These are phyloP conservation scores for Macrophomina phaseolina DNA, from an alignment of 2,329 filamentous ascomycete genomes.

Conservation along the genomic window DNA sequence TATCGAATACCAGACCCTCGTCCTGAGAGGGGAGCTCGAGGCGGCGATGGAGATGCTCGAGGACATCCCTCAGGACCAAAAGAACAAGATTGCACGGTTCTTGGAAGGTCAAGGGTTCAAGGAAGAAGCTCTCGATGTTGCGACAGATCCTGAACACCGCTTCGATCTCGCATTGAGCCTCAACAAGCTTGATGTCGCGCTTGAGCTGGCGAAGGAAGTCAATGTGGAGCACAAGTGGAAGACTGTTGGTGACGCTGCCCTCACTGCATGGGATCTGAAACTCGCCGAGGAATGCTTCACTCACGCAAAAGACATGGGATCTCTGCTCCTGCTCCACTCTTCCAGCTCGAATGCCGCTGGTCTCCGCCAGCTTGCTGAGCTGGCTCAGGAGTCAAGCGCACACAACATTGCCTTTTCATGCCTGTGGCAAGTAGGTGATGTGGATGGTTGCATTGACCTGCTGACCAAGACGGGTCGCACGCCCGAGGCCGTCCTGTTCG, in stretches of 20 bases:
- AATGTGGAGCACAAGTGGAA: conserved; percentile 99
- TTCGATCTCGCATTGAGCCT: conserved; percentile 89
- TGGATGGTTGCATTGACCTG: conserved; percentile 80
- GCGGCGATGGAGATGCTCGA: conserved; percentile 83
- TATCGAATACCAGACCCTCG: conserved; percentile 94
- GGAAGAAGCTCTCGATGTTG: conserved; percentile 90
- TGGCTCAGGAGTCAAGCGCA: conserved; percentile 76
- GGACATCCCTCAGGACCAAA: conserved; percentile 86
- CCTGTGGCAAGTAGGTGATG: conserved; percentile 84
- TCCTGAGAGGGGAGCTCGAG: conserved; percentile 92
- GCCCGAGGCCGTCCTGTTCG: conserved; percentile 87
- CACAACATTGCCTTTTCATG: conserved; percentile 95
- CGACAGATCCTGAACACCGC: conserved; percentile 93
- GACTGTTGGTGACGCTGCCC: conserved; percentile 89
- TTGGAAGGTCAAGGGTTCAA: conserved; percentile 97
- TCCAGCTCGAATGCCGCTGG: conserved; percentile 81
- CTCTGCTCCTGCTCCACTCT: conserved; percentile 84
- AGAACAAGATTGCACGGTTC: conserved; percentile 98
- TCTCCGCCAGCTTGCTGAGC: conserved; percentile 71
- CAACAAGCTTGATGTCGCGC: conserved; percentile 81
- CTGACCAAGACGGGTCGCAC: conserved; percentile 78
- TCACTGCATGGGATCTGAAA: conserved; percentile 82
- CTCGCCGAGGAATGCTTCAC: conserved; percentile 93
- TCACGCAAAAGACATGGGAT: conserved; percentile 88
- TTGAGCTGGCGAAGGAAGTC: conserved; percentile 80